Evolutionary conservation across 768 basidiomycete genomes (phyloP).

Genomic region (Boletales sp.): DNA sequence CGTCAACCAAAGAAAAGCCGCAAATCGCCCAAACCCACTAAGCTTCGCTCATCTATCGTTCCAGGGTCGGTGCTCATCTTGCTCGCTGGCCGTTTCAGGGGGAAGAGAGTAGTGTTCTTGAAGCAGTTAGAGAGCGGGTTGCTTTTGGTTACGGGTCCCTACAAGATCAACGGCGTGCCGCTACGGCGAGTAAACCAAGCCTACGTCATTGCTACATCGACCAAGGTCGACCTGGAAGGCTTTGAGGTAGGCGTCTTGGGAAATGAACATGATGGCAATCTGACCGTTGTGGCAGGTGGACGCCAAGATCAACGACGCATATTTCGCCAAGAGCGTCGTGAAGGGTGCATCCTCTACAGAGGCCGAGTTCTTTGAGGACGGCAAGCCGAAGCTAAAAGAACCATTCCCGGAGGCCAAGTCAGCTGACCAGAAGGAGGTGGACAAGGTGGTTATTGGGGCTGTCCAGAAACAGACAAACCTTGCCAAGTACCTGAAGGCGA

Average conservation of each 20-base stretch:
- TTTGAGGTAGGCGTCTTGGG: constrained; percentile 59
- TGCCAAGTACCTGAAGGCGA: constrained; percentile 87
- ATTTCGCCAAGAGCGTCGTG: constrained; percentile 79
- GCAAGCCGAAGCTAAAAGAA: constrained; percentile 88
- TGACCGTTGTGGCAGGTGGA: constrained; percentile 52
- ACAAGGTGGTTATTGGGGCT: constrained; percentile 73
- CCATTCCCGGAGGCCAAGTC: constrained; percentile 83
- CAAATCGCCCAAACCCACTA: constrained; percentile 75
- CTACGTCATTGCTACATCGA: constrained; percentile 97
- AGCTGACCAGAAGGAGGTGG: constrained; percentile 86
- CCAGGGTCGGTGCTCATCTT: constrained; percentile 95
- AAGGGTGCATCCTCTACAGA: constrained; percentile 80
- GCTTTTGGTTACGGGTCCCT: constrained; percentile 94
- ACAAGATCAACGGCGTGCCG: constrained; percentile 98
- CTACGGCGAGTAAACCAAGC: constrained; percentile 98
- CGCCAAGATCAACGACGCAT: constrained; percentile 89
- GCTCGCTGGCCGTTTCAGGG: constrained; percentile 95
- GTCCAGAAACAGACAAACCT: constrained; percentile 91
- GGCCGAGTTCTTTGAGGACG: constrained; percentile 95
- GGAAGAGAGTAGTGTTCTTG: constrained; percentile 97
- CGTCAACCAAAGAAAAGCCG: constrained; percentile 88
- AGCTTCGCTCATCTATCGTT: constrained; percentile 83
- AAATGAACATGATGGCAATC: neutral
- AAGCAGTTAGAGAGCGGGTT: constrained; percentile 93
- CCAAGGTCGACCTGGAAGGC: constrained; percentile 77